These are phyloP conservation scores for Diaporthe nobilis DNA, from an alignment of 2,329 filamentous ascomycete genomes.

Conservation along the genomic window DNA sequence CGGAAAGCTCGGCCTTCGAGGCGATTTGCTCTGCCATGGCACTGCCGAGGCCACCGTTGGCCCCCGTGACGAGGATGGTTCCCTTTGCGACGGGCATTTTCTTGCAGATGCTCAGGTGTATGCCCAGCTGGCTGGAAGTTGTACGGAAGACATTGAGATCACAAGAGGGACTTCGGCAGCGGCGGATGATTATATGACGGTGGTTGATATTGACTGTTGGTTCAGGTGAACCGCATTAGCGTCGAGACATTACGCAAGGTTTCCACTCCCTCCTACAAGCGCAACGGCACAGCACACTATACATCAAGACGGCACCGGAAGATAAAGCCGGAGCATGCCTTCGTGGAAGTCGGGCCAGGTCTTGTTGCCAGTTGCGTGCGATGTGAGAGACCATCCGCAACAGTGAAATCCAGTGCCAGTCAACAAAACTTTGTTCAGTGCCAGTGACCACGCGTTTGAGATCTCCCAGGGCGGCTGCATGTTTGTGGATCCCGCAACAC, in stretches of 20 bases:
- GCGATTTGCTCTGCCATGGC: background rate
- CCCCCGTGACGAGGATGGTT: slow-evolving; percentile 12
- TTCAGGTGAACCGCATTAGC: background rate
- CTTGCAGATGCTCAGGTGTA: background rate
- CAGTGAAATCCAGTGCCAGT: no score
- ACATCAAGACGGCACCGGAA: no score
- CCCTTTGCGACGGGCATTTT: background rate
- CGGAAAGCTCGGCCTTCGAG: background rate
- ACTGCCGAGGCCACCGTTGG: slow-evolving; percentile 3
- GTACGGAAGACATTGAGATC: background rate
- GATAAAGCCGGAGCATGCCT: background rate
- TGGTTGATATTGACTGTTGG: background rate
- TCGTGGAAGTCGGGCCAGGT: background rate
- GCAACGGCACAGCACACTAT: background rate
- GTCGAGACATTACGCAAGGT: background rate
- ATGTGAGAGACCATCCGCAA: background rate
- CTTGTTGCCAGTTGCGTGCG: background rate
- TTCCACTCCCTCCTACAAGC: background rate
- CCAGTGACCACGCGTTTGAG: background rate
- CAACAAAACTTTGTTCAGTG: background rate
- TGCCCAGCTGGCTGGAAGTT: background rate
- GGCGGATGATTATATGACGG: background rate
- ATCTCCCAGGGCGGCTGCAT: background rate
- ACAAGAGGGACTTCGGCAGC: background rate
- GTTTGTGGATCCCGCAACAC: background rate